phyloP scores from a whole-genome alignment of 1,284 basidiomycete species.

The Melampsora larici-populina region DNA sequence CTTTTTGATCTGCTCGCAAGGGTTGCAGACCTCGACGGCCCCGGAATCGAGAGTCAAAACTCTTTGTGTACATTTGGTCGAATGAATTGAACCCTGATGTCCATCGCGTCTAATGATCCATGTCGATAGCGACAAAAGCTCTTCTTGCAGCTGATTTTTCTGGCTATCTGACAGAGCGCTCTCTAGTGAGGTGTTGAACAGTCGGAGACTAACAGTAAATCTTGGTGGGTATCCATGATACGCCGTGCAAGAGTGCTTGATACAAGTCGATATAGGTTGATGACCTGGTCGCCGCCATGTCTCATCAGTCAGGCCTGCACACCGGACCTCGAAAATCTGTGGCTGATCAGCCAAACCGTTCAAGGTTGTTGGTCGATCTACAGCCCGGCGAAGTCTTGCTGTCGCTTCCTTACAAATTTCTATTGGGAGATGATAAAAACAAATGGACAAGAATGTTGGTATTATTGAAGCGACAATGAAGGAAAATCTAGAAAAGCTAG shows the following conservation, averaged over 20 bases:
- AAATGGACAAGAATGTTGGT: background rate
- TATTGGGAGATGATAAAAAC: no score
- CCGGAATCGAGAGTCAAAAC: no score
- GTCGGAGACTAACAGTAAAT: background rate
- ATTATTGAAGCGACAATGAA: no score
- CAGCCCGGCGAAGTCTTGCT: background rate
- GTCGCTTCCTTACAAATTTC: no score
- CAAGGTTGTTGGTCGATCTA: background rate
- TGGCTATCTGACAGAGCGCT: background rate
- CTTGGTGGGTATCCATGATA: constrained; percentile 14
- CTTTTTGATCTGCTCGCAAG: no score
- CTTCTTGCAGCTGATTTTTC: no score
- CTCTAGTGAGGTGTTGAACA: background rate
- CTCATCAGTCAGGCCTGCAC: background rate
- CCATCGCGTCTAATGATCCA: constrained; percentile 8
- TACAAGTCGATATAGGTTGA: background rate
- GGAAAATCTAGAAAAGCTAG: no score
- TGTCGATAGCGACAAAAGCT: background rate
- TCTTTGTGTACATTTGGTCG: no score
- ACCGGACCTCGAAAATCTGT: background rate
- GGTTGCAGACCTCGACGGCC: no score
- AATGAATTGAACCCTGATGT: no score
- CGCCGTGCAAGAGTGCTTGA: background rate
- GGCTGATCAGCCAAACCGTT: background rate
- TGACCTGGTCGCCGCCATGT: background rate